A percentile compares a stretch with the other conserved stretches of the same genome.
phyloP scores from a whole-genome alignment of 257 asterid genomes.

The Plectranthus barbatus region DNA sequence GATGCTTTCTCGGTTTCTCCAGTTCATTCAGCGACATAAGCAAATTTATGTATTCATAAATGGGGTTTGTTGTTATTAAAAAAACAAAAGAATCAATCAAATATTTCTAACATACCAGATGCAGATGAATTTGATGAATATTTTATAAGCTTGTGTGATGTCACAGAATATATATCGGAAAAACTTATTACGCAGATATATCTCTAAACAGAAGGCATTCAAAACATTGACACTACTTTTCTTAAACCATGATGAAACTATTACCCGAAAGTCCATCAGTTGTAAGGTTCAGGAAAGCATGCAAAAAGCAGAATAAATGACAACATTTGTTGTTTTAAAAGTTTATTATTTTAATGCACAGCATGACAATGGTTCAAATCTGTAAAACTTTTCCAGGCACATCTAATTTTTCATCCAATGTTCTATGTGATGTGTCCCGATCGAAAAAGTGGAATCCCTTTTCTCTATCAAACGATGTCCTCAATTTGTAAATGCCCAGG shows the following conservation, averaged over 20 bases:
- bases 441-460: too few relatives aligned
- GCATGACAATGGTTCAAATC: too few relatives aligned
- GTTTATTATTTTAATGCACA: neutral
- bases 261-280: neutral
- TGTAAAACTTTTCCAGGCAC: too few relatives aligned
- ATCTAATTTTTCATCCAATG: too few relatives aligned
- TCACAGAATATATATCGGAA: too few relatives aligned
- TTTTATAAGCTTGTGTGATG: neutral
- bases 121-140: neutral
- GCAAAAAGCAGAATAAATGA: neutral
- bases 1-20: neutral
- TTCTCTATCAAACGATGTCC: too few relatives aligned
- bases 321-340: too few relatives aligned
- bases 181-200: too few relatives aligned
- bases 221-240: neutral
- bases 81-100: neutral
- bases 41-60: neutral
- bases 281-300: neutral
- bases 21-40: neutral
- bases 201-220: neutral
- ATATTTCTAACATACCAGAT: neutral
- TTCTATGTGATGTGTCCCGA: too few relatives aligned
- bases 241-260: neutral
- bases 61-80: neutral
- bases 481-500: too few relatives aligned